Conservation (phyloP, 1,284 basidiomycete species). For the Ceraceosorus bombacis region DNA sequence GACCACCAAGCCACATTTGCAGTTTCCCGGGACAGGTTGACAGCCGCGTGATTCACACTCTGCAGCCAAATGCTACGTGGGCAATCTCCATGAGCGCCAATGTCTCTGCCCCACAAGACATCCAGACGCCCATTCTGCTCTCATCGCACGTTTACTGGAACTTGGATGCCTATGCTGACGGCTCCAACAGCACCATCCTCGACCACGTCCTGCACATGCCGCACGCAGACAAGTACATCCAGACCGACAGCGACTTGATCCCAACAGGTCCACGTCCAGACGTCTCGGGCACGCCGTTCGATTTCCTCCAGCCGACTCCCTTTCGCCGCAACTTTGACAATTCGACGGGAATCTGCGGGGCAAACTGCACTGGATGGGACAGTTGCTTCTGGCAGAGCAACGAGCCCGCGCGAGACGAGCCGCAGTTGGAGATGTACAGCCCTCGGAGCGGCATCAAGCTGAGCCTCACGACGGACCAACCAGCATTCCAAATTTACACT, state of each 20-base stretch:
- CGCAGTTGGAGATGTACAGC: constrained; percentile 30
- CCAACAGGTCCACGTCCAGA: constrained; percentile 30
- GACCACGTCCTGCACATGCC: constrained; percentile 37
- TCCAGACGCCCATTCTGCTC: constrained; percentile 40
- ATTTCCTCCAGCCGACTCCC: constrained; percentile 27
- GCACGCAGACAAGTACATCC: constrained; percentile 30
- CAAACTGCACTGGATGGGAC: constrained; percentile 37
- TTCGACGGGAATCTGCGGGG: constrained; percentile 31
- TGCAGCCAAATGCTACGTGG: constrained; percentile 23
- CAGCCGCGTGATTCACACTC: constrained; percentile 21
- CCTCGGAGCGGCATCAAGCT: constrained; percentile 36
- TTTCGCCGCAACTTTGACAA: constrained; percentile 30
- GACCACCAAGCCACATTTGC: not conserved
- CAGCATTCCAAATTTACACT: constrained; percentile 38
- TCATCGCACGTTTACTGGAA: constrained; percentile 46
- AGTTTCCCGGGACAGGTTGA: constrained; percentile 29
- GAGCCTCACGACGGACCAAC: constrained; percentile 26
- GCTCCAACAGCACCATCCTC: constrained; percentile 18
- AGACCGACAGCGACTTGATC: constrained; percentile 26
- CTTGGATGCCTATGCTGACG: constrained; percentile 24
- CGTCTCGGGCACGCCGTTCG: constrained; percentile 25
- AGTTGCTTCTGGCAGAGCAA: constrained; percentile 34
- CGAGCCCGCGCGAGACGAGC: constrained; percentile 24
- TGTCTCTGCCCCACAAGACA: constrained; percentile 6
- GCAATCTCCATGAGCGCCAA: constrained; percentile 31